Evolutionary conservation across 1,284 basidiomycete species (phyloP).

Genomic region (Ceratobasidium sp.): DNA sequence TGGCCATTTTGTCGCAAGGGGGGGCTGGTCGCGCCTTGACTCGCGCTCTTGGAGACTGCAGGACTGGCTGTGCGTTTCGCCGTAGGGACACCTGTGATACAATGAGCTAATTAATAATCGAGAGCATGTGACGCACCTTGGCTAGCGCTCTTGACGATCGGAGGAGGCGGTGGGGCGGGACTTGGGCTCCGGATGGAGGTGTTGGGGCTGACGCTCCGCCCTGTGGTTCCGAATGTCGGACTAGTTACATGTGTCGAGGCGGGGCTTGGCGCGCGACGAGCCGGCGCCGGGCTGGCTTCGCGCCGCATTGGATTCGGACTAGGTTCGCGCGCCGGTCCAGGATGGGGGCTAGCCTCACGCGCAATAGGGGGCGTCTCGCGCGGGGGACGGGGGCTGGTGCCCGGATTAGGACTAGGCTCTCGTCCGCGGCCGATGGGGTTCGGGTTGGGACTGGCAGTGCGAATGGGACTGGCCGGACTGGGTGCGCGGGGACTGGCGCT

Average conservation of each 20-base stretch:
- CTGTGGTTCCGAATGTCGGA: no score
- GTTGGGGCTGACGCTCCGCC: slow-evolving; percentile 3
- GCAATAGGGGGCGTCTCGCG: no score
- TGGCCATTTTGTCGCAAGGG: not conserved
- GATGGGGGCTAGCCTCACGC: no score
- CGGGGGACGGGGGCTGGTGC: not conserved
- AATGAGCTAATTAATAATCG: no score
- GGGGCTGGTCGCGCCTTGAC: slow-evolving; percentile 16
- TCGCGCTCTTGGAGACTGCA: slow-evolving; percentile 25
- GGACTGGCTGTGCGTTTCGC: not conserved
- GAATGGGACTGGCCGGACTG: not conserved
- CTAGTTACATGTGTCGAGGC: no score
- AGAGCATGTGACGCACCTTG: slow-evolving; percentile 5
- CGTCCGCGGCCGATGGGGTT: not conserved
- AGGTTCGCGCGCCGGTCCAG: not conserved
- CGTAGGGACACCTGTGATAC: no score
- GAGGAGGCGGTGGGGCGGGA: not conserved
- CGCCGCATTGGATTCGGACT: no score
- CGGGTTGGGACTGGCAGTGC: slow-evolving; percentile 1
- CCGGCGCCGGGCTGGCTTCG: no score
- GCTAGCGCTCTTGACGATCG: slow-evolving; percentile 32
- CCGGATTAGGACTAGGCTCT: not conserved
- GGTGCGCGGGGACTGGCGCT: slow-evolving; percentile 3
- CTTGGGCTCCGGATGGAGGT: slow-evolving; percentile 16
- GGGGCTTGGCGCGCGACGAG: no score